A percentile compares a stretch with the other conserved stretches of the same genome.
Evolutionary conservation across 495 filamentous ascomycete genomes (phyloP).

Genomic region (Wilcoxina mikolae): DNA sequence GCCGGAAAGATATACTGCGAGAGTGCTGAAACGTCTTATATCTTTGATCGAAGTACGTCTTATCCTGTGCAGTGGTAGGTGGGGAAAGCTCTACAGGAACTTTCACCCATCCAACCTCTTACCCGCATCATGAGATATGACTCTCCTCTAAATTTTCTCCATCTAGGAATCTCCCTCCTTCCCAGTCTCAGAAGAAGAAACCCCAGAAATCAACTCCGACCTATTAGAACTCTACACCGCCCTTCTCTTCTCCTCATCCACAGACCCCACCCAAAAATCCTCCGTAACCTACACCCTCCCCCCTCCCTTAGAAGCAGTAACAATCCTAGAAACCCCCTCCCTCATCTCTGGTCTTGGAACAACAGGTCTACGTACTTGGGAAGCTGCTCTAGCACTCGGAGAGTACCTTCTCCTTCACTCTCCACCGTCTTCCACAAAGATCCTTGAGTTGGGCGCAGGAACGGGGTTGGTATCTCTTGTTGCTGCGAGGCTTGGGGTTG

Average conservation of each 20-base stretch:
- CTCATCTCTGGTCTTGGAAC: constrained; percentile 62
- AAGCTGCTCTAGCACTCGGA: constrained; percentile 74
- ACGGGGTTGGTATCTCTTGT: constrained; percentile 76
- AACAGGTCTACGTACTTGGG: constrained; percentile 85
- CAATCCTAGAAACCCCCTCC: constrained; percentile 54
- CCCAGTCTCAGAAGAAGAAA: constrained; percentile 1
- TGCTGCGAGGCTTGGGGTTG: constrained; percentile 56
- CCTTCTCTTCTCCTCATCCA: constrained; percentile 6
- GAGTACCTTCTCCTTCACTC: constrained; percentile 35
- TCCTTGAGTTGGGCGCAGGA: constrained; percentile 81
- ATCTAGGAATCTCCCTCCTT: constrained; percentile 3
- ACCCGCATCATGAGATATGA: background rate
- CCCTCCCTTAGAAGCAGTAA: constrained; percentile 31
- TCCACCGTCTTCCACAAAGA: constrained; percentile 34
- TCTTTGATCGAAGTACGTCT: constrained; percentile 11
- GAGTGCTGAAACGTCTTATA: constrained; percentile 13
- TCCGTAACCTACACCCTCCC: constrained; percentile 24
- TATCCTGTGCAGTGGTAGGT: background rate
- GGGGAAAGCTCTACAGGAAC: no score
- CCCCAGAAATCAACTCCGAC: constrained; percentile 15
- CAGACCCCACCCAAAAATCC: constrained; percentile 1
- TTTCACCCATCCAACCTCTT: no score
- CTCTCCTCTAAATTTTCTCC: constrained; percentile 8
- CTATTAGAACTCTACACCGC: constrained; percentile 17
- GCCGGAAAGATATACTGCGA: constrained; percentile 17